Evolutionary conservation across 192 early-diverging fungal genomes (phyloP).

Genomic region (Entomortierella parvispora): DNA sequence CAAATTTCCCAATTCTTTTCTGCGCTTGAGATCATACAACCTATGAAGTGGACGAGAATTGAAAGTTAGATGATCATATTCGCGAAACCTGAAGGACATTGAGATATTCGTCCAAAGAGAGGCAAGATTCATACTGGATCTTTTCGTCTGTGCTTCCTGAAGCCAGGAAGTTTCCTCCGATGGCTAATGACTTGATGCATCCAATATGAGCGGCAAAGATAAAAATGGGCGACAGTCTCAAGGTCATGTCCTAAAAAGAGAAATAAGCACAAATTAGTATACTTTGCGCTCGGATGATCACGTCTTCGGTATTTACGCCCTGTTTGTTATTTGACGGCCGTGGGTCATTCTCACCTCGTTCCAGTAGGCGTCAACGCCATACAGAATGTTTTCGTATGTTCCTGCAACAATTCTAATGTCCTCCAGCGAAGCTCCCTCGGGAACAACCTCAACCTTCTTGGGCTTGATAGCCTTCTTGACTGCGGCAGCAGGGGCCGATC

Average conservation of each 20-base stretch:
- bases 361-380: constrained; percentile 85
- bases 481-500: constrained; percentile 4
- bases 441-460: constrained; percentile 45
- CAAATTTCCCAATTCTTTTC: constrained; percentile 91
- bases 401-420: constrained; percentile 79
- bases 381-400: constrained; percentile 97
- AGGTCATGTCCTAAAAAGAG: constrained; percentile 26
- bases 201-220: constrained; percentile 96
- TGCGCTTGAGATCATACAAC: constrained; percentile 86
- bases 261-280: not conserved
- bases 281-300: too few species aligned
- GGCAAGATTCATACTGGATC: constrained; percentile 67
- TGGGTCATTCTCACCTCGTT: constrained; percentile 40
- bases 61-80: not conserved
- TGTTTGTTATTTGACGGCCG: too few species aligned
- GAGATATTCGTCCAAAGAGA: not conserved
- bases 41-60: constrained; percentile 17
- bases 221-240: constrained; percentile 80
- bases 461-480: constrained; percentile 28
- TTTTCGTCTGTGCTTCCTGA: constrained; percentile 97
- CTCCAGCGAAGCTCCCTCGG: constrained; percentile 38
- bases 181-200: constrained; percentile 89
- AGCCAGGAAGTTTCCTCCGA: constrained; percentile 83
- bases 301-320: too few species aligned
- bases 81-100: not conserved